A percentile compares a stretch with the other conserved stretches of the same genome.
Conservation (phyloP, 257 asterid genomes). For the Thymus mandschuricus region DNA sequence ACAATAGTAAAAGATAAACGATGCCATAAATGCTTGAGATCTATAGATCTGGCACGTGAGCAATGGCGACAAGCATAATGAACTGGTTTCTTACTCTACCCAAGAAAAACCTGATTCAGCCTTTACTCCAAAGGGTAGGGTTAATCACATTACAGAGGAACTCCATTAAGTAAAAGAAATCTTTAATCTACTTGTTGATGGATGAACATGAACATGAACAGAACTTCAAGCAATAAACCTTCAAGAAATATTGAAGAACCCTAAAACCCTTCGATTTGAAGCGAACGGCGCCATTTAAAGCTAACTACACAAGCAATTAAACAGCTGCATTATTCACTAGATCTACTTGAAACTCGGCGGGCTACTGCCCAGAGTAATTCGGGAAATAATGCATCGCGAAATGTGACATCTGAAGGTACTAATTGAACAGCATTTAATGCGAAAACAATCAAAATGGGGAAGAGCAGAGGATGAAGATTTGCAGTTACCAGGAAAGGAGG, state of each 20-base stretch:
- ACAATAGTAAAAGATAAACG: constrained; percentile 9
- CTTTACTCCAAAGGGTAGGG: constrained; percentile 1
- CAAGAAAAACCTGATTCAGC: background rate
- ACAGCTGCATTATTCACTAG: constrained; percentile 8
- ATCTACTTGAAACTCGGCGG: constrained; percentile 13
- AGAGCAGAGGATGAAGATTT: constrained; percentile 1
- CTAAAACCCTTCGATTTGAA: constrained; percentile 21
- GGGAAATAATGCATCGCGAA: constrained; percentile 27
- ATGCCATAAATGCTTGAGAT: constrained; percentile 45
- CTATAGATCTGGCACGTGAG: constrained; percentile 61
- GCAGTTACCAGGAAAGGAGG: constrained; percentile 78
- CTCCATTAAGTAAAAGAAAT: constrained; percentile 12
- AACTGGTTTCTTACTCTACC: constrained; percentile 4
- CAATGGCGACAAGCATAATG: constrained; percentile 37
- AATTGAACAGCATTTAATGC: constrained; percentile 25
- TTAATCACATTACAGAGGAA: constrained; percentile 2
- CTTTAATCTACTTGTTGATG: background rate
- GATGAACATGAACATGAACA: background rate
- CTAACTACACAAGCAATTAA: constrained; percentile 3
- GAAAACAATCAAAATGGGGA: background rate
- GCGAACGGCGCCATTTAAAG: background rate
- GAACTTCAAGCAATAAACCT: background rate
- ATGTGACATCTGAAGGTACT: constrained; percentile 24
- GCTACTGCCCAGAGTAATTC: constrained; percentile 11
- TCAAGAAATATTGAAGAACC: constrained; percentile 16